A percentile compares a stretch with the other conserved stretches of the same genome.
Conservation (phyloP, 2,329 filamentous ascomycete genomes). For the Nannizzia gypsea region DNA sequence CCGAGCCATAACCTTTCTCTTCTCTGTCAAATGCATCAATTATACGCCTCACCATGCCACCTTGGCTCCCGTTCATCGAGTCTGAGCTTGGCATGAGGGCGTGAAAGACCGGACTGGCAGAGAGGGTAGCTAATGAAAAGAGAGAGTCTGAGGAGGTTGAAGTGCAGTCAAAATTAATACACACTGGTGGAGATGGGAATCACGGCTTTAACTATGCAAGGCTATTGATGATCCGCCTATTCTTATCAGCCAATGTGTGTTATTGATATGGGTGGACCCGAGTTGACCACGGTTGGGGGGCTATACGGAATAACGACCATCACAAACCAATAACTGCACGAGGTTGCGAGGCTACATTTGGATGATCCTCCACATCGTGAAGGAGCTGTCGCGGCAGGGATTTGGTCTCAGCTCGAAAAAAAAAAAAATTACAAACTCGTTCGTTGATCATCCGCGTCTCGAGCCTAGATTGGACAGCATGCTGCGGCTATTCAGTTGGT, state of each 20-base stretch:
- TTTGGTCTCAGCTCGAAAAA: background rate
- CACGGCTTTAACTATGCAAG: background rate
- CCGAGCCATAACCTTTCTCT: conserved; percentile 17
- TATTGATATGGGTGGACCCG: background rate
- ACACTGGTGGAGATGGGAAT: background rate
- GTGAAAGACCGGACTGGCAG: background rate
- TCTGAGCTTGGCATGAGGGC: background rate
- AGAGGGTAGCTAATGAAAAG: background rate
- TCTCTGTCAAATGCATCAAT: conserved; percentile 20
- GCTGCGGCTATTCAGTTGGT: background rate
- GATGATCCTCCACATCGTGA: background rate
- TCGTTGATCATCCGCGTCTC: background rate
- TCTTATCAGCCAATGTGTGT: background rate
- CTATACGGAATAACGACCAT: background rate
- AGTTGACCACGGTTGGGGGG: background rate
- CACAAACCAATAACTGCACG: background rate
- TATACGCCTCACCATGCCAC: conserved; percentile 8
- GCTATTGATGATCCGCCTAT: background rate
- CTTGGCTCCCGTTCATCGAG: background rate
- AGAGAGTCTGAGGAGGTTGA: background rate
- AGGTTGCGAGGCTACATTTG: background rate
- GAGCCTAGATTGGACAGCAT: background rate
- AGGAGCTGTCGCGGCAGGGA: background rate
- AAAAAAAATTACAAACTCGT: background rate
- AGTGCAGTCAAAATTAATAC: background rate